Conservation (phyloP, 257 asterid species). For the Agastache rugosa region DNA sequence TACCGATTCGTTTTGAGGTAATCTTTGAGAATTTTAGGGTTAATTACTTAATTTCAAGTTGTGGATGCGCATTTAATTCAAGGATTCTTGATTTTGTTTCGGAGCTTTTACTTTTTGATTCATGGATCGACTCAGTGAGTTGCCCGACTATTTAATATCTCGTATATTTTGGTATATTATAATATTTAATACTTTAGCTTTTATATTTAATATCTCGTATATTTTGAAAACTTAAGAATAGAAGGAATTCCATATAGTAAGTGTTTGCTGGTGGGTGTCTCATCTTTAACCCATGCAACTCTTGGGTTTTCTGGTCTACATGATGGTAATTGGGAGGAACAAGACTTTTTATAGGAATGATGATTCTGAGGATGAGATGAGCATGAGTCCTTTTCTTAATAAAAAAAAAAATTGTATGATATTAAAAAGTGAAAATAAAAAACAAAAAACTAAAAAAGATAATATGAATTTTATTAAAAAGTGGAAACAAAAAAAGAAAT, state of each 20-base stretch:
- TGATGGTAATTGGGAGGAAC: too few species aligned
- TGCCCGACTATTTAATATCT: background rate
- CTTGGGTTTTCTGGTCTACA: background rate
- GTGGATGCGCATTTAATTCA: background rate
- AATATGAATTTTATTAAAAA: too few species aligned
- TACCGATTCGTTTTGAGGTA: background rate
- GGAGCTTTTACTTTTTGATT: background rate
- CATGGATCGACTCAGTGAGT: background rate
- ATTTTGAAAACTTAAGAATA: background rate
- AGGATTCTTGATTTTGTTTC: conserved; percentile 4
- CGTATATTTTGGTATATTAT: background rate
- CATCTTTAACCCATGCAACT: background rate
- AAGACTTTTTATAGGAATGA: too few species aligned
- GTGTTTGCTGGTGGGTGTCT: background rate
- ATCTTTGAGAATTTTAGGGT: background rate
- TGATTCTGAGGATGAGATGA: too few species aligned
- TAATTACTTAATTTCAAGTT: background rate
- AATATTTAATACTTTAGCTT: too few species aligned
- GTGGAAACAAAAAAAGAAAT: too few species aligned
- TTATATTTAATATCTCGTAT: too few species aligned
- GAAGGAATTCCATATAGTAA: background rate
- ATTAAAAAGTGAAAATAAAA: too few species aligned
- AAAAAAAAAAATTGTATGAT: too few species aligned
- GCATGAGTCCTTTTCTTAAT: too few species aligned
- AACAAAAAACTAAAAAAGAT: too few species aligned